phyloP scores from a whole-genome alignment of 495 filamentous ascomycete species.

The Tirmania nivea region DNA sequence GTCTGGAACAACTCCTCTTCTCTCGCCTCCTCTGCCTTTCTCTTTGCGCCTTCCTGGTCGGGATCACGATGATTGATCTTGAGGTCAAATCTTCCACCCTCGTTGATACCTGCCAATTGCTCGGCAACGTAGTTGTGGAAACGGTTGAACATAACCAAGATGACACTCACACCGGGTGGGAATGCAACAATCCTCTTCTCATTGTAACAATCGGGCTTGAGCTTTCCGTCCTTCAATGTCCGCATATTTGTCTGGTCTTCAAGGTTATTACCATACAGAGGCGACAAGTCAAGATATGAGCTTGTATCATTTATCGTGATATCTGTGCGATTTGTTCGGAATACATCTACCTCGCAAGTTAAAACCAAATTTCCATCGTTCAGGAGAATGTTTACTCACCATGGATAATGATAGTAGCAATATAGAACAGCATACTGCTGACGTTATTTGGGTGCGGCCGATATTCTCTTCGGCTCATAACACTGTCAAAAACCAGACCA shows the following conservation, averaged over 20 bases:
- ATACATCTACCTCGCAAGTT: conserved; percentile 28
- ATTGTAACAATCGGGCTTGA: conserved; percentile 67
- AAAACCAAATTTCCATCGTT: conserved; percentile 5
- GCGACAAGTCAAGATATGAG: conserved; percentile 66
- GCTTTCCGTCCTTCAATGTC: conserved; percentile 57
- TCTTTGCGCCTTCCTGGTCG: conserved; percentile 26
- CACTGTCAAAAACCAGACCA: conserved; percentile 51
- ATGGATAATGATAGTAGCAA: conserved; percentile 78
- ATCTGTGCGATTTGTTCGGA: conserved; percentile 38
- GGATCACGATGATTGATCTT: conserved; percentile 18
- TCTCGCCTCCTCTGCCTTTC: conserved; percentile 33
- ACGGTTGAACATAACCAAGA: conserved; percentile 54
- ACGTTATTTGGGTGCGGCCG: conserved; percentile 56
- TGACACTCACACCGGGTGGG: conserved; percentile 57
- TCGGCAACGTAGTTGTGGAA: conserved; percentile 62
- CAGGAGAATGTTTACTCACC: conserved; percentile 23
- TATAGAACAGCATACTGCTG: conserved; percentile 73
- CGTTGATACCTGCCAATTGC: conserved; percentile 38
- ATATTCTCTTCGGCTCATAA: conserved; percentile 36
- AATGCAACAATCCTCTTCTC: conserved; percentile 59
- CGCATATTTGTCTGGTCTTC: conserved; percentile 53
- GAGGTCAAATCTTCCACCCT: conserved; percentile 30
- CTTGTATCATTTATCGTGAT: conserved; percentile 45
- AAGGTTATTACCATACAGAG: conserved; percentile 67
- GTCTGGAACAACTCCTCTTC: conserved; percentile 77